These are phyloP conservation scores for Zymoseptoria pseudotritici DNA, from an alignment of 2,329 filamentous ascomycete species.

Conservation along the genomic window DNA sequence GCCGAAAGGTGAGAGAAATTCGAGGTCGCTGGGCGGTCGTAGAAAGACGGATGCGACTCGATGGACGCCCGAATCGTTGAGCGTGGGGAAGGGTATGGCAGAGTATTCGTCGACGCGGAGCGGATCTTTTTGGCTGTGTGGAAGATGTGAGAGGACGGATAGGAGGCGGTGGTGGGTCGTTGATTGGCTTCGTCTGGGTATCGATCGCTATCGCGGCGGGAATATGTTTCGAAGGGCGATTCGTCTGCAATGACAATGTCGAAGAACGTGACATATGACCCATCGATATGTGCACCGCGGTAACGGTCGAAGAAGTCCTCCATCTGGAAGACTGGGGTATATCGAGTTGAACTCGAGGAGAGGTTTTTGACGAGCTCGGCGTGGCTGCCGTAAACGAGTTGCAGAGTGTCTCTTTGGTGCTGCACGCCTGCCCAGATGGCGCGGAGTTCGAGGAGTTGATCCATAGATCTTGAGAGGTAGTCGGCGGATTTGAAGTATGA, in stretches of 20 bases:
- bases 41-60: not conserved
- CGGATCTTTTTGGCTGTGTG: not conserved
- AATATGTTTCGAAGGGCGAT: not conserved
- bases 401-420: conserved; percentile 71
- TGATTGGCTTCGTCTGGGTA: not conserved
- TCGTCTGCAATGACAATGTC: conserved; percentile 55
- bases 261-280: conserved; percentile 63
- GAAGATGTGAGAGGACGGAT: not conserved
- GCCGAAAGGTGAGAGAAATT: not conserved
- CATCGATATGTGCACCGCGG: conserved; percentile 62
- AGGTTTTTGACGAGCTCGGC: conserved; percentile 69
- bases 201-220: not conserved
- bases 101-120: not conserved
- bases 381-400: conserved; percentile 71
- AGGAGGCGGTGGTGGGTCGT: not conserved
- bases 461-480: conserved; percentile 70
- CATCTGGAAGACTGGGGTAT: conserved; percentile 72
- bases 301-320: conserved; percentile 87
- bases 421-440: conserved; percentile 71
- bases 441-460: conserved; percentile 66
- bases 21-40: not conserved
- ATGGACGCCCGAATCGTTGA: not conserved
- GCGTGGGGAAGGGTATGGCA: not conserved
- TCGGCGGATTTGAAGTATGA: conserved; percentile 60
- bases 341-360: conserved; percentile 61